phyloP scores from a whole-genome alignment of 2,329 filamentous ascomycete genomes.

The Botrytis hyacinthi region DNA sequence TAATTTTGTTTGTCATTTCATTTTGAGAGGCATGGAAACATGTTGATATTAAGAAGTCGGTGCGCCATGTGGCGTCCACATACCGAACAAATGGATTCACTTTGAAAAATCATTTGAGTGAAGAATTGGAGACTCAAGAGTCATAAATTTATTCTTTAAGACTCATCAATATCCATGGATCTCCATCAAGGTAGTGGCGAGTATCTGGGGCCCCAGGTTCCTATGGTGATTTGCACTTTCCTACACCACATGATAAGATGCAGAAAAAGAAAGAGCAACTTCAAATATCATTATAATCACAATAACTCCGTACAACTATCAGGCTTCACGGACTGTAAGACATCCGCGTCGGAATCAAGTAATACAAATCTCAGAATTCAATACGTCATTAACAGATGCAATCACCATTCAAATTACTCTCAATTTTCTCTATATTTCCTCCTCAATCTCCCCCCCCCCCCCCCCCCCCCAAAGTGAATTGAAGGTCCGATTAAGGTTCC shows the following conservation, averaged over 20 bases:
- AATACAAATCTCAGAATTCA: conserved; percentile 3
- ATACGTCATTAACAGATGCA: conserved; percentile 13
- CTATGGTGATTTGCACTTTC: conserved; percentile 7
- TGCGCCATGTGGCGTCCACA: conserved; percentile 10
- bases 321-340: conserved; percentile 9
- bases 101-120: too few species aligned
- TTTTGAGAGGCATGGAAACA: neutral
- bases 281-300: neutral
- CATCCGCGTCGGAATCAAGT: neutral
- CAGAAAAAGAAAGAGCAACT: conserved; percentile 16
- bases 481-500: conserved; percentile 1
- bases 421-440: neutral
- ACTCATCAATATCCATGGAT: neutral
- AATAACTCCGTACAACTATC: neutral
- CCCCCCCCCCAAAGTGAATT: neutral
- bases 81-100: neutral
- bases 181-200: neutral
- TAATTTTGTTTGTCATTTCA: neutral
- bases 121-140: neutral
- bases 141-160: neutral
- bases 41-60: neutral
- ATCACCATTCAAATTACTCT: conserved; percentile 8
- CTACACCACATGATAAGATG: neutral
- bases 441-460: neutral
- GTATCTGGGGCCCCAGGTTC: neutral